Evolutionary conservation across 371 early-diverging fungal genomes (phyloP).

Genomic region (Mortierella sp.): DNA sequence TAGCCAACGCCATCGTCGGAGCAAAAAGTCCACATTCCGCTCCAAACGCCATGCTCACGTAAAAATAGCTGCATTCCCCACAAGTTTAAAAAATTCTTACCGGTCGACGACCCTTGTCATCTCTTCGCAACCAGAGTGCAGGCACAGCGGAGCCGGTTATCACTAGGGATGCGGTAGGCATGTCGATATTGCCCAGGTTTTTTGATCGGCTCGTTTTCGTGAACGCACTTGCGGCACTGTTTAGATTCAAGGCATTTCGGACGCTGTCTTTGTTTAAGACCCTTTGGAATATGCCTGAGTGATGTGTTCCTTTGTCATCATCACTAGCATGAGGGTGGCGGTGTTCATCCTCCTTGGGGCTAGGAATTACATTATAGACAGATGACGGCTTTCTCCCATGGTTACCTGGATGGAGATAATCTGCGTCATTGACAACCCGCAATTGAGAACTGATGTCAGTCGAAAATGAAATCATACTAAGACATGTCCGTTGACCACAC

Average conservation of each 20-base stretch:
- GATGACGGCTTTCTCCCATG: slow-evolving; percentile 12
- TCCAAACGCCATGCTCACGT: background rate
- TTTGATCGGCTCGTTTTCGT: slow-evolving; percentile 17
- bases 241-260: slow-evolving; percentile 25
- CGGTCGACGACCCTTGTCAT: slow-evolving; percentile 48
- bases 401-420: too few relatives aligned
- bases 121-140: slow-evolving; percentile 41
- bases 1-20: too few relatives aligned
- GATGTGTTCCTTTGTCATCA: background rate
- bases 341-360: background rate
- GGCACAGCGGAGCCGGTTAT: slow-evolving; percentile 28
- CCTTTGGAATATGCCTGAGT: slow-evolving; percentile 17
- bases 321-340: background rate
- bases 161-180: slow-evolving; percentile 13
- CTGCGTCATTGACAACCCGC: background rate
- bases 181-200: slow-evolving; percentile 5
- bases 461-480: slow-evolving; percentile 8
- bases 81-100: slow-evolving; percentile 20
- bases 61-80: background rate
- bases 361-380: slow-evolving; percentile 15
- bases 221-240: slow-evolving; percentile 39
- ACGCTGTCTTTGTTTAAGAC: slow-evolving; percentile 39
- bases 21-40: background rate
- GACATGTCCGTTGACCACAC: background rate
- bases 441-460: slow-evolving; percentile 1